Conservation (phyloP, 345 rosid genomes). For the Linum tenue region DNA sequence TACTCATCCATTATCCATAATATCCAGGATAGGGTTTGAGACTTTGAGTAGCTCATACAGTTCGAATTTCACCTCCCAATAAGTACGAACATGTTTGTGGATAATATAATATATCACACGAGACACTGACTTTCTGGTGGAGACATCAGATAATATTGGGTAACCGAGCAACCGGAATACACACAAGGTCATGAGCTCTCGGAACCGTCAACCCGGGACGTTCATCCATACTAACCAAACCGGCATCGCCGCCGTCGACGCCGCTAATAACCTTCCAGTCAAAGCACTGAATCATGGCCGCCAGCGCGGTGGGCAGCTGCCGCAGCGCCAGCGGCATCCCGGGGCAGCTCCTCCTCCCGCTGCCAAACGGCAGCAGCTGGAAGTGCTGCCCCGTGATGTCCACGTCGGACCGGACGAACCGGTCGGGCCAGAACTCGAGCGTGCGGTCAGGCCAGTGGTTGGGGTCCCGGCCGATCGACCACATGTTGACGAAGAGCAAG, state of each 20-base stretch:
- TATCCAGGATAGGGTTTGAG: no score
- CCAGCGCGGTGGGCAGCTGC: slow-evolving; percentile 20
- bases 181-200: slow-evolving; percentile 25
- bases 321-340: slow-evolving; percentile 35
- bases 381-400: slow-evolving; percentile 34
- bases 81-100: no score
- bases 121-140: no score
- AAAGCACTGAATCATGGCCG: slow-evolving; percentile 44
- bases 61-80: no score
- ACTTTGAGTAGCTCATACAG: no score
- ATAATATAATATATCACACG: no score
- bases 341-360: slow-evolving; percentile 42
- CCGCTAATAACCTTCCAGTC: slow-evolving; percentile 21
- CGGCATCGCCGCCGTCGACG: neutral
- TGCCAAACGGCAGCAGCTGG: slow-evolving; percentile 36
- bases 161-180: slow-evolving; percentile 21
- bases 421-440: slow-evolving; percentile 28
- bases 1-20: no score
- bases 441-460: slow-evolving; percentile 26
- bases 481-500: slow-evolving; percentile 27
- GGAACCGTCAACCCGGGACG: slow-evolving; percentile 40
- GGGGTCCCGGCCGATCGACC: slow-evolving; percentile 40
- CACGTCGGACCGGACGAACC: slow-evolving; percentile 19
- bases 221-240: slow-evolving; percentile 25
- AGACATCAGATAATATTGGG: no score